Evolutionary conservation across 257 asterid genomes (phyloP).

Genomic region (Ajuga chamaepitys): DNA sequence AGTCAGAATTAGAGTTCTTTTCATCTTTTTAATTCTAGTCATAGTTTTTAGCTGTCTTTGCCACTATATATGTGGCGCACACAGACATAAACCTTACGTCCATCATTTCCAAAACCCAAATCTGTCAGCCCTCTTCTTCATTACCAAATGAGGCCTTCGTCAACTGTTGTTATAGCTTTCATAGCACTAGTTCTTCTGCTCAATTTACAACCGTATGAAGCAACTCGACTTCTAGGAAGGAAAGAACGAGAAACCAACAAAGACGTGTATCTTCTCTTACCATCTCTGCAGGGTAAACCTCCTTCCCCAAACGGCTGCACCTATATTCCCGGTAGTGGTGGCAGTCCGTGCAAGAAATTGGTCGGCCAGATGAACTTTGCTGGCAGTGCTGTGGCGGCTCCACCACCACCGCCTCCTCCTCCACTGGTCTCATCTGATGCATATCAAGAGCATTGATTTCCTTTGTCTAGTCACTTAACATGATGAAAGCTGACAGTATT

Average conservation of each 20-base stretch:
- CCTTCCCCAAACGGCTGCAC: conserved; percentile 21
- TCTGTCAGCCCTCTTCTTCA: not conserved
- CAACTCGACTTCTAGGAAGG: conserved; percentile 19
- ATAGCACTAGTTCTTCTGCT: not conserved
- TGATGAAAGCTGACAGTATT: not conserved
- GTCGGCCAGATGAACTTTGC: conserved; percentile 27
- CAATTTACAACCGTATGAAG: conserved; percentile 14
- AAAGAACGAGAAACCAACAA: conserved; percentile 10
- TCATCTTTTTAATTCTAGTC: not conserved
- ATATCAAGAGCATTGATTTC: conserved; percentile 9
- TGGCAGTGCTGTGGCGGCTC: not conserved
- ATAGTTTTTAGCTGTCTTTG: not conserved
- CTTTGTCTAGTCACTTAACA: conserved; percentile 14
- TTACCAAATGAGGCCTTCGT: conserved; percentile 13
- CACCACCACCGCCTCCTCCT: conserved; percentile 15
- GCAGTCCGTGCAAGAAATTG: conserved; percentile 12
- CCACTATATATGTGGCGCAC: not conserved
- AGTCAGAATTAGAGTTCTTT: not conserved
- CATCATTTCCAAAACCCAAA: not conserved
- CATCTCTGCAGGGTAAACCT: conserved; percentile 23
- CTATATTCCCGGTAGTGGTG: conserved; percentile 14
- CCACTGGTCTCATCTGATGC: conserved; percentile 10
- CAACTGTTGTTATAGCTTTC: not conserved
- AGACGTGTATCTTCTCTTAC: conserved; percentile 16
- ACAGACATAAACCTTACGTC: not conserved